phyloP scores from a whole-genome alignment of 2,329 filamentous ascomycete genomes.

The Neofusicoccum sp. region DNA sequence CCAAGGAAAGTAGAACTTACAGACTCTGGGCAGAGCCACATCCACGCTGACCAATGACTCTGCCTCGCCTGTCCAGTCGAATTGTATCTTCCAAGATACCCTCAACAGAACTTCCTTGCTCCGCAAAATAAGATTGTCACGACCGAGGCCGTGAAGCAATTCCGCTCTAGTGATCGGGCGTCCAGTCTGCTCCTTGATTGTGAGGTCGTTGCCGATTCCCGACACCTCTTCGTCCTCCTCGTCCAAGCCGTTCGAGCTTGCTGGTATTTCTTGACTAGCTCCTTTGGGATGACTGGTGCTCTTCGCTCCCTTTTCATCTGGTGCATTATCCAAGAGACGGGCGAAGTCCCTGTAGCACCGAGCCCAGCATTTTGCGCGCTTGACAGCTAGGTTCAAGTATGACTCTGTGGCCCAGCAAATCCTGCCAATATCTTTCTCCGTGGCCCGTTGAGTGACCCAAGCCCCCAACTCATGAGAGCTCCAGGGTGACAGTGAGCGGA shows the following conservation, averaged over 20 bases:
- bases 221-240: constrained; percentile 26
- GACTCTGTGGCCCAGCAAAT: constrained; percentile 67
- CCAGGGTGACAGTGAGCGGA: constrained; percentile 57
- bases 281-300: constrained; percentile 18
- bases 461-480: constrained; percentile 59
- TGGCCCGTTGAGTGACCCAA: constrained; percentile 46
- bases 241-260: constrained; percentile 20
- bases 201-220: constrained; percentile 18
- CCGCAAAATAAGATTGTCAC: constrained; percentile 29
- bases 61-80: constrained; percentile 73
- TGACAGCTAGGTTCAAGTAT: constrained; percentile 62
- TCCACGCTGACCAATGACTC: constrained; percentile 57
- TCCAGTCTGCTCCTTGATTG: not conserved
- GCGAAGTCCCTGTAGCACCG: constrained; percentile 51
- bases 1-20: constrained; percentile 51
- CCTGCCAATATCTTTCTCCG: constrained; percentile 56
- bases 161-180: constrained; percentile 39
- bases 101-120: constrained; percentile 46
- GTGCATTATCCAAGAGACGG: constrained; percentile 23
- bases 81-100: constrained; percentile 62
- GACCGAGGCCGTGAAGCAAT: constrained; percentile 48
- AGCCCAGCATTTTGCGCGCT: constrained; percentile 63
- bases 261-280: constrained; percentile 27
- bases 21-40: constrained; percentile 59
- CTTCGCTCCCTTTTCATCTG: not conserved